Evolutionary conservation across 225 moss, liverwort and hornwort genomes (phyloP).

Genomic region (Marchantia paleacea): DNA sequence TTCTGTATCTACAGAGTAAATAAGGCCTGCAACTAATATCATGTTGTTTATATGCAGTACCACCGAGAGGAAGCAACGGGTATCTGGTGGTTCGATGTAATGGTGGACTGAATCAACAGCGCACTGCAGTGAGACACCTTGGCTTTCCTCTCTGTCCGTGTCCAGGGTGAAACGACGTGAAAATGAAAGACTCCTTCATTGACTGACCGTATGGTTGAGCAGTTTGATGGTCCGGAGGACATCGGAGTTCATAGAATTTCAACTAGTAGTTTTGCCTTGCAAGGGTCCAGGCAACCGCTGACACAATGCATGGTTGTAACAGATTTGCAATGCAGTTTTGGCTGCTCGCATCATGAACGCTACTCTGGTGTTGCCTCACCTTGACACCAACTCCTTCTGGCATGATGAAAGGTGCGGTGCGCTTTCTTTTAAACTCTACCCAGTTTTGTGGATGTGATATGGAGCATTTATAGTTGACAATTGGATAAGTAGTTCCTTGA

Average conservation of each 20-base stretch:
- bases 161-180: neutral
- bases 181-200: neutral
- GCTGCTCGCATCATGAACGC: conserved; percentile 96
- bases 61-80: conserved; percentile 65
- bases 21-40: neutral
- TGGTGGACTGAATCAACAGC: conserved; percentile 88
- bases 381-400: conserved; percentile 75
- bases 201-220: neutral
- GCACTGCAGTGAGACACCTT: conserved; percentile 62
- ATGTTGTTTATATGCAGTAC: conserved; percentile 42
- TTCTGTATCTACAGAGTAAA: neutral
- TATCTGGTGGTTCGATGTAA: conserved; percentile 81
- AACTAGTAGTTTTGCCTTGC: neutral
- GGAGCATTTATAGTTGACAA: neutral
- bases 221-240: neutral
- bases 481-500: neutral
- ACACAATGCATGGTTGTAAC: conserved; percentile 6
- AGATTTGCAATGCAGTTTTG: conserved; percentile 96
- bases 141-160: neutral
- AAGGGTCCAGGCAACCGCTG: neutral
- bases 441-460: neutral
- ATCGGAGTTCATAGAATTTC: neutral
- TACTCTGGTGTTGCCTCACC: conserved; percentile 81
- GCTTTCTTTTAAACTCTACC: neutral
- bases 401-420: conserved; percentile 64